These are phyloP conservation scores for Talaromyces adpressus DNA, from an alignment of 495 filamentous ascomycete genomes.

Conservation along the genomic window DNA sequence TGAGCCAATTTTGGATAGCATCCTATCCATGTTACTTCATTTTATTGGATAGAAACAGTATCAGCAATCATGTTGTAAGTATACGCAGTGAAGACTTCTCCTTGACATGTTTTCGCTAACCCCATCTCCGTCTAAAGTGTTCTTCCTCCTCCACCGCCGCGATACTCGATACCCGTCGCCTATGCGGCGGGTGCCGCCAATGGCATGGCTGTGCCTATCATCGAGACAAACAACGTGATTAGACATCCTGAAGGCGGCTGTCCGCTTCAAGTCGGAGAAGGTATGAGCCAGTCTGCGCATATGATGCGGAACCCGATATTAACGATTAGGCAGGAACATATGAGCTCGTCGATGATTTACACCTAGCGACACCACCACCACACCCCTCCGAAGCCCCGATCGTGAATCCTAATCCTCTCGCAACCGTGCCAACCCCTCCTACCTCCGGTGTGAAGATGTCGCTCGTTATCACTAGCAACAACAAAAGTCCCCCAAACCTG, in stretches of 20 bases:
- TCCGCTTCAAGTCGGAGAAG: slow-evolving; percentile 88
- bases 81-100: background rate
- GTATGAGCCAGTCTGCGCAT: slow-evolving; percentile 33
- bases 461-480: slow-evolving; percentile 58
- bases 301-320: background rate
- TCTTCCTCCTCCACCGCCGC: slow-evolving; percentile 76
- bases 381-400: slow-evolving; percentile 88
- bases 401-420: slow-evolving; percentile 80
- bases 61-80: slow-evolving; percentile 34
- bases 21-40: background rate
- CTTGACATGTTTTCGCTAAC: background rate
- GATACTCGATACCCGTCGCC: slow-evolving; percentile 62
- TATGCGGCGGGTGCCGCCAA: slow-evolving; percentile 59
- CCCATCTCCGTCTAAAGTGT: slow-evolving; percentile 45
- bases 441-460: slow-evolving; percentile 84
- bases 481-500: slow-evolving; percentile 50
- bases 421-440: slow-evolving; percentile 71
- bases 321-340: slow-evolving; percentile 61
- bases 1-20: background rate
- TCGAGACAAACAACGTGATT: slow-evolving; percentile 89
- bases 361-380: slow-evolving; percentile 88
- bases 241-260: slow-evolving; percentile 62
- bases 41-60: background rate
- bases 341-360: slow-evolving; percentile 77
- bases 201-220: slow-evolving; percentile 58